Base-by-base conservation (phyloP, 2,329 filamentous ascomycete species). In the Colletotrichum caudatum region DNA sequence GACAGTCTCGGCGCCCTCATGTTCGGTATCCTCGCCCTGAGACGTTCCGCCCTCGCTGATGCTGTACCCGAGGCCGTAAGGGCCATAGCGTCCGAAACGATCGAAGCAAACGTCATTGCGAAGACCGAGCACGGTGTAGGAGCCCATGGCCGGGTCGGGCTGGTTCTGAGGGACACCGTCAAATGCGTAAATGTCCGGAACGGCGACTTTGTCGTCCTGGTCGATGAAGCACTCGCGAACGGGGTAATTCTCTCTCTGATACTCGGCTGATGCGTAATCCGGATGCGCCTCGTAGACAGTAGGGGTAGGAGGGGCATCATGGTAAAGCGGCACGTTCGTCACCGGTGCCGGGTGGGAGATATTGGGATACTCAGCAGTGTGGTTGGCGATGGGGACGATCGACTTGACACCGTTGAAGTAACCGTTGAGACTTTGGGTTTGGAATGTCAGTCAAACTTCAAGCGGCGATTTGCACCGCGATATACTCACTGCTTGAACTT, bases 51-150 rank as follows among this genome's bases (percentile, higher is more conserved):
- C 94, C 74, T 89, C 88, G 66, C 90, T 88, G 71, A 88, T 86
- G 76, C 88, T 89, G 80, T 97, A 97, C n/a, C 94, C 94, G 51
- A 94, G 84, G 0, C 94, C 94, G 77, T 97, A 97, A 0, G 94
- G 92, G 0, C 94, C 94, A 48, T 95, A 89, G 58, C 94, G 89
- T 23, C 94, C 93, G 78, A 94, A 97, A 7, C 94, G 89, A 77
- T 97, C 94, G 78, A 97, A 97, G 81, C 94, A 97, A 18, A 97
- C 85, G 76, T 96, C 92, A 72, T 94, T 88, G 29, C 91, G 86
- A 51, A 97, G 81, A 0, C 93, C 94, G 5, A 97, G 82, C 57
- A 94, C 79, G 18, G 90, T 86, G 78, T 96, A 91, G 0, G 93
- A 95, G 4, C 94, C 94, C 75, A 96, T 88, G 1, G 91, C 88